A percentile compares a stretch with the other conserved stretches of the same genome.
These are phyloP conservation scores for Acer saccharum DNA, from an alignment of 345 rosid species.

Conservation along the genomic window DNA sequence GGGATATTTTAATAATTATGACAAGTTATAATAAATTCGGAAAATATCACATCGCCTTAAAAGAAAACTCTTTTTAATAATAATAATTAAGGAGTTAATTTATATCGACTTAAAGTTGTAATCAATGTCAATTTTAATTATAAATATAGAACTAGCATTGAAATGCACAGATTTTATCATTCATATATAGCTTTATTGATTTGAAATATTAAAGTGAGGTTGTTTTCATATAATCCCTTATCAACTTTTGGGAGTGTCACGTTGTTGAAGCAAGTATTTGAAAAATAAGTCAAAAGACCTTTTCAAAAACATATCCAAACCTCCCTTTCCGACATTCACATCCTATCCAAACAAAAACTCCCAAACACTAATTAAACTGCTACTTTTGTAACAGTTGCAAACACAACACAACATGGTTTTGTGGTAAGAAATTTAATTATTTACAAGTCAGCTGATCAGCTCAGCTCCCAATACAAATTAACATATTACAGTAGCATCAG, in stretches of 20 bases:
- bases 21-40: no score
- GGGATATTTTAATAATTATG: no score
- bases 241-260: not conserved
- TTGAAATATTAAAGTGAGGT: not conserved
- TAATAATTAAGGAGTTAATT: no score
- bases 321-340: not conserved
- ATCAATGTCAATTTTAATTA: no score
- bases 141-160: not conserved
- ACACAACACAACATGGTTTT: not conserved
- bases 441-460: not conserved
- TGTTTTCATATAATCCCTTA: not conserved
- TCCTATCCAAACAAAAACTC: slow-evolving; percentile 5
- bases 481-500: slow-evolving; percentile 7
- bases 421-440: not conserved
- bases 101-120: no score
- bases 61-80: no score
- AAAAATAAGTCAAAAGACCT: not conserved
- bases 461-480: not conserved
- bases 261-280: not conserved
- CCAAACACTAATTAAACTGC: not conserved
- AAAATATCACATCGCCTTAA: no score
- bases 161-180: not conserved
- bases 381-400: not conserved
- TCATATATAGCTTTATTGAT: not conserved
- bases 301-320: not conserved